Conservation (phyloP, 371 early-diverging fungal genomes). For the Mortierella sp. region DNA sequence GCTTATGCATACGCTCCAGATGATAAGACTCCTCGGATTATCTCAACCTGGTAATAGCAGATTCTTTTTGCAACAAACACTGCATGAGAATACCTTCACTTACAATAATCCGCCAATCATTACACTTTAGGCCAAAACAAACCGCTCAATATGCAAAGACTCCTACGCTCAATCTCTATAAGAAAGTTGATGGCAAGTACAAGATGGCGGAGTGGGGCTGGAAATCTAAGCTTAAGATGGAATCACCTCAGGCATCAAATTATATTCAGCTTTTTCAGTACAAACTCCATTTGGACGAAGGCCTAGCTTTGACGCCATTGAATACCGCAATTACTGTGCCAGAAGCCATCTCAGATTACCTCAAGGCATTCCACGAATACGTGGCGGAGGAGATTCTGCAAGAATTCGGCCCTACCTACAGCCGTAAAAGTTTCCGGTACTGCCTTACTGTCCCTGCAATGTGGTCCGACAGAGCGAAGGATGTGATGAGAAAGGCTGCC, state of each 20-base stretch:
- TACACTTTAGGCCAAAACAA: neutral
- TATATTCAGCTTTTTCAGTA: conserved; percentile 60
- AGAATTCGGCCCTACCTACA: conserved; percentile 31
- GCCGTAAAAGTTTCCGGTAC: conserved; percentile 59
- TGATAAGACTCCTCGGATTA: conserved; percentile 17
- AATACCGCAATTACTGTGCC: conserved; percentile 51
- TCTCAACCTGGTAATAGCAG: conserved; percentile 27
- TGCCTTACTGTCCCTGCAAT: conserved; percentile 28
- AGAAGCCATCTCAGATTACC: conserved; percentile 61
- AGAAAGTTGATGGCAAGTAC: conserved; percentile 30
- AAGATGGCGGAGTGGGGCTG: conserved; percentile 65
- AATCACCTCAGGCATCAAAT: conserved; percentile 54
- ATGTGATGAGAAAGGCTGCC: conserved; percentile 27
- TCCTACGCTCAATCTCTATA: conserved; percentile 33
- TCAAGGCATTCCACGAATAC: conserved; percentile 59
- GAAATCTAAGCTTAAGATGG: conserved; percentile 61
- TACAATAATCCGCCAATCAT: neutral
- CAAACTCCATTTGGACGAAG: conserved; percentile 66
- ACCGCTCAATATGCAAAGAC: neutral
- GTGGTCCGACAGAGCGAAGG: conserved; percentile 65
- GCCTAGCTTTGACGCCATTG: conserved; percentile 48
- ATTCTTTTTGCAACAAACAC: neutral
- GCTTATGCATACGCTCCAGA: conserved; percentile 40
- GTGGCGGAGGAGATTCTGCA: conserved; percentile 25
- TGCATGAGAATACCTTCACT: neutral